Evolutionary conservation across 805 yeast genomes (phyloP).

Genomic region (Metschnikowia rubicola): DNA sequence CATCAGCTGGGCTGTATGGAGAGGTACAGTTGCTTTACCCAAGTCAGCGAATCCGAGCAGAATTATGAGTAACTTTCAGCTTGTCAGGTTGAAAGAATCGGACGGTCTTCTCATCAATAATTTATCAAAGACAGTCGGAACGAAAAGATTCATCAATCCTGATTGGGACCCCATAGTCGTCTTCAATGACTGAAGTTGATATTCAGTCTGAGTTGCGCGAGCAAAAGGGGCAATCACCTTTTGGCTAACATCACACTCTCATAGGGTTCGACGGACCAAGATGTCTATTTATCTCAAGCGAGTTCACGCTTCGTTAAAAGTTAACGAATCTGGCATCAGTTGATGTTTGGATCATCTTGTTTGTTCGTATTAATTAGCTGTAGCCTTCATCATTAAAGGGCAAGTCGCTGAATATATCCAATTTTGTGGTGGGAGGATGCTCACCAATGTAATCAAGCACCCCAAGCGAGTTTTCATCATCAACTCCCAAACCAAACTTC

Average conservation of each 20-base stretch:
- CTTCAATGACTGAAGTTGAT: slow-evolving; percentile 18
- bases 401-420: slow-evolving; percentile 28
- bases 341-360: not conserved
- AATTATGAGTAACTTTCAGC: slow-evolving; percentile 34
- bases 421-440: slow-evolving; percentile 5
- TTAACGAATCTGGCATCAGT: not conserved
- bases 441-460: not conserved
- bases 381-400: slow-evolving; percentile 16
- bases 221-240: too few species aligned
- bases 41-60: slow-evolving; percentile 31
- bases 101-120: slow-evolving; percentile 33
- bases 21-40: slow-evolving; percentile 50
- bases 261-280: too few species aligned
- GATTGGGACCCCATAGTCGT: slow-evolving; percentile 32
- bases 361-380: not conserved
- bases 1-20: slow-evolving; percentile 57
- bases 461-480: not conserved
- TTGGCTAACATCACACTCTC: too few species aligned
- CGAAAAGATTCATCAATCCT: slow-evolving; percentile 35
- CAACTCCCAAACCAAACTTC: not conserved
- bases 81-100: slow-evolving; percentile 30
- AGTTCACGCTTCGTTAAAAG: too few species aligned
- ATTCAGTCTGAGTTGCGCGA: too few species aligned
- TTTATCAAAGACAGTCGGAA: slow-evolving; percentile 24
- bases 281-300: too few species aligned